These are phyloP conservation scores for Wickerhamiella vanderwaltii DNA, from an alignment of 805 yeast species.

Conservation along the genomic window DNA sequence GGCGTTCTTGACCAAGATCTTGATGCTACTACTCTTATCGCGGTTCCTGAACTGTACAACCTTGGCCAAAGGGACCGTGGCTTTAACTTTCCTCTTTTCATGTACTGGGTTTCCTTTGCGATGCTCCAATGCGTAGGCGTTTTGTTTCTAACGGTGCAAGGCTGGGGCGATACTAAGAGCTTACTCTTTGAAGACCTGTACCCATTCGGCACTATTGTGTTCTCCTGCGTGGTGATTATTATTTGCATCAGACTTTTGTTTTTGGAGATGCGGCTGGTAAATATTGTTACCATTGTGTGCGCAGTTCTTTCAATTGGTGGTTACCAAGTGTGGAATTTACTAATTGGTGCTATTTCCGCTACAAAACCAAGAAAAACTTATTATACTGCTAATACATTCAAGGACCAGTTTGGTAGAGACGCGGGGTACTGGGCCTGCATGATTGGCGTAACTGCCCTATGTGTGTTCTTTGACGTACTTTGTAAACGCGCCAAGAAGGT, in stretches of 20 bases:
- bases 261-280: constrained; percentile 62
- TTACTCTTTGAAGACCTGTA: constrained; percentile 62
- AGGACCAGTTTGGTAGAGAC: constrained; percentile 64
- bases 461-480: constrained; percentile 54
- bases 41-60: constrained; percentile 81
- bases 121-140: constrained; percentile 58
- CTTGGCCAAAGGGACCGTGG: constrained; percentile 64
- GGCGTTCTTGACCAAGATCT: constrained; percentile 95
- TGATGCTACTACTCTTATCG: constrained; percentile 72
- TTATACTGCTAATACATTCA: constrained; percentile 59
- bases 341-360: constrained; percentile 59
- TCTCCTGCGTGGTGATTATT: constrained; percentile 56
- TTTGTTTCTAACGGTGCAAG: constrained; percentile 50
- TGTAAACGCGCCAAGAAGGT: constrained; percentile 44
- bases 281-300: constrained; percentile 55
- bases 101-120: constrained; percentile 70
- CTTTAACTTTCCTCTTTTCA: constrained; percentile 57
- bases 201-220: constrained; percentile 69
- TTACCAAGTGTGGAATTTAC: constrained; percentile 71
- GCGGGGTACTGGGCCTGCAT: constrained; percentile 78
- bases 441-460: constrained; percentile 43
- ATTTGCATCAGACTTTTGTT: constrained; percentile 71
- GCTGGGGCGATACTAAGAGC: constrained; percentile 58
- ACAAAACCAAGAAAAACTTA: constrained; percentile 44
- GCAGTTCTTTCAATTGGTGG: constrained; percentile 66